These are phyloP conservation scores for Conticribra weissflogii DNA, from an alignment of 108 stramenopile species.

Conservation along the genomic window DNA sequence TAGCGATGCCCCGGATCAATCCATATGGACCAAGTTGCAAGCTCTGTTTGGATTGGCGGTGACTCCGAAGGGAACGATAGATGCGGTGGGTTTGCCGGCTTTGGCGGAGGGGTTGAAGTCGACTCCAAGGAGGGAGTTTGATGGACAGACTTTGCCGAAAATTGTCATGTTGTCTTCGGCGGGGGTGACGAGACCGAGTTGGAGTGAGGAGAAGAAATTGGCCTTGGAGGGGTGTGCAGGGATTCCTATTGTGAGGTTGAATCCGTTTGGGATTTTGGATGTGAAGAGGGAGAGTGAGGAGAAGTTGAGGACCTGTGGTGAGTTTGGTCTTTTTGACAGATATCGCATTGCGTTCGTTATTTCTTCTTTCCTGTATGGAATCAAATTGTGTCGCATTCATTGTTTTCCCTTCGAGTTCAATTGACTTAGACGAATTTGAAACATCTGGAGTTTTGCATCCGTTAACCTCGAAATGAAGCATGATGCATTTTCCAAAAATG, in stretches of 20 bases:
- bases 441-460: no score
- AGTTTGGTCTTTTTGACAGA: conserved; percentile 10
- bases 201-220: conserved; percentile 74
- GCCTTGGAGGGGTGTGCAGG: conserved; percentile 71
- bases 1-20: conserved; percentile 48
- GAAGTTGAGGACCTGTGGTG: conserved; percentile 61
- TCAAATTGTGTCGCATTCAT: no score
- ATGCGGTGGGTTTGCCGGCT: conserved; percentile 69
- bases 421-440: no score
- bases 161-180: conserved; percentile 84
- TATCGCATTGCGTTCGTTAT: no score
- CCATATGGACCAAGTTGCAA: conserved; percentile 38
- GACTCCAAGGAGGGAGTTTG: conserved; percentile 2
- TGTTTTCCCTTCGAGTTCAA: no score
- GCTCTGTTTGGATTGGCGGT: conserved; percentile 47
- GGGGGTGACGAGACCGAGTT: conserved; percentile 77
- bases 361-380: no score
- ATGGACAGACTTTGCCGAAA: conserved; percentile 44
- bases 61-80: conserved; percentile 60
- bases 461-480: no score
- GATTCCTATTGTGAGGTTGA: conserved; percentile 93
- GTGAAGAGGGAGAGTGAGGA: conserved; percentile 83
- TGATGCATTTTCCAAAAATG: no score
- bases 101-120: conserved; percentile 48
- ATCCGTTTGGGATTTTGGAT: conserved; percentile 91